Evolutionary conservation across 257 asterid genomes (phyloP), one percentile per base, ranked within the genome.

Genomic region (Primulina huaijiensis): DNA sequence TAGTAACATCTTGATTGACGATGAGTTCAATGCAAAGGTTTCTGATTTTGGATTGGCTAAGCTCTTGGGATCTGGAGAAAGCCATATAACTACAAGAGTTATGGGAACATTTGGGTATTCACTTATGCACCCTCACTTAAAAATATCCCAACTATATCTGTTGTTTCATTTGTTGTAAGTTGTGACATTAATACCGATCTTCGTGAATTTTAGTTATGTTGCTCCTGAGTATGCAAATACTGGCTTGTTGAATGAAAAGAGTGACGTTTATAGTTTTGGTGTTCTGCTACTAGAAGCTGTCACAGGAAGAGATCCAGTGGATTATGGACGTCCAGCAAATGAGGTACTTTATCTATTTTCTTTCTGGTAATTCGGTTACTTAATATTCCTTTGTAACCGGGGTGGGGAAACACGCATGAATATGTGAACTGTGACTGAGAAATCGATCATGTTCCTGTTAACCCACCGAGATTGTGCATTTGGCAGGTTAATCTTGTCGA

Each of bases 171-270:
- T 70, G 50, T 33, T 62, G 27, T 14, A 43, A 43, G 14, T 4
- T 14, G 12, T 1, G 27, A 68, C 27, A 17, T 53, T 43, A 75
- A 62, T 53, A 27, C 46, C 6, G 14, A 21, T 2, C 17, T 30
- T 21, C 73, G 52, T 71, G 65, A 63, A 58, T 77, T 82, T 75
- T 90, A 93, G 99, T 33, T 93, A 93, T 25, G 99, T 93, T 68
- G 97, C 99, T 57, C 99, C 99, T 29, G 99, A 93, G 76, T 93
- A 93, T 76, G 99, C 99, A 60, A 93, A 93, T 68, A 85, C 90
- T 17, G 99, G 99, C 63, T 74, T 93, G 79, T 77, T 93, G 80
- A 93, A 89, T 53, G 99, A 93, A 79, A 93, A 89, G 82, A 93
- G 99, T 62, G 97, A 90, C 61, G 72, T 93, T 65, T 93, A 93